phyloP scores from a whole-genome alignment of 352 stramenopile genomes.

The Pythium vanterpoolii region DNA sequence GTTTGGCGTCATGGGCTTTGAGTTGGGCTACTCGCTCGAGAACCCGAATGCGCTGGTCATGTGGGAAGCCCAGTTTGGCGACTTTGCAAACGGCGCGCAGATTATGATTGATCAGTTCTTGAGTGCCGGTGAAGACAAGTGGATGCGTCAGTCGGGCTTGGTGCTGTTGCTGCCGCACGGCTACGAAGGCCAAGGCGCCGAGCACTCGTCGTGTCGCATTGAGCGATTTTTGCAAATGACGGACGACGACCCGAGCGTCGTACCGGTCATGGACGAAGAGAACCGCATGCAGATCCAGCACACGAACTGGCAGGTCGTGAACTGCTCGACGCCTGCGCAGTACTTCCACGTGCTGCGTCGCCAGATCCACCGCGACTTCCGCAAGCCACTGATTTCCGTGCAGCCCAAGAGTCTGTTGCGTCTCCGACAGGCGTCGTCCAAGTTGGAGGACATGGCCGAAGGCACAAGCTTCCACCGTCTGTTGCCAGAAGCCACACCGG shows the following conservation, averaged over 20 bases:
- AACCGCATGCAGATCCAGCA: constrained; percentile 92
- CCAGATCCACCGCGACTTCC: constrained; percentile 65
- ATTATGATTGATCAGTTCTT: constrained; percentile 89
- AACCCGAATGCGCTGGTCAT: constrained; percentile 74
- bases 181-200: constrained; percentile 83
- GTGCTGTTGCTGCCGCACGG: constrained; percentile 78
- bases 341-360: constrained; percentile 96
- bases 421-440: constrained; percentile 73
- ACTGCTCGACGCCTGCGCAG: constrained; percentile 90
- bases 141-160: constrained; percentile 87
- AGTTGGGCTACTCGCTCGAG: constrained; percentile 84
- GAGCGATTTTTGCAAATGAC: constrained; percentile 81
- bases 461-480: constrained; percentile 67
- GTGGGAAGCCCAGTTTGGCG: constrained; percentile 92
- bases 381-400: constrained; percentile 80
- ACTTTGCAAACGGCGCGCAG: constrained; percentile 87
- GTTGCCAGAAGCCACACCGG: constrained; percentile 55
- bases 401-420: constrained; percentile 81
- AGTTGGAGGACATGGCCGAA: constrained; percentile 59
- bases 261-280: constrained; percentile 42
- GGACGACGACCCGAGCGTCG: constrained; percentile 71
- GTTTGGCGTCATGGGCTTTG: constrained; percentile 82
- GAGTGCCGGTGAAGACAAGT: constrained; percentile 83
- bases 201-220: constrained; percentile 82
- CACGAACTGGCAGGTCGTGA: constrained; percentile 77